Evolutionary conservation across 805 yeast genomes (phyloP).

Genomic region (Candida chauliodis): DNA sequence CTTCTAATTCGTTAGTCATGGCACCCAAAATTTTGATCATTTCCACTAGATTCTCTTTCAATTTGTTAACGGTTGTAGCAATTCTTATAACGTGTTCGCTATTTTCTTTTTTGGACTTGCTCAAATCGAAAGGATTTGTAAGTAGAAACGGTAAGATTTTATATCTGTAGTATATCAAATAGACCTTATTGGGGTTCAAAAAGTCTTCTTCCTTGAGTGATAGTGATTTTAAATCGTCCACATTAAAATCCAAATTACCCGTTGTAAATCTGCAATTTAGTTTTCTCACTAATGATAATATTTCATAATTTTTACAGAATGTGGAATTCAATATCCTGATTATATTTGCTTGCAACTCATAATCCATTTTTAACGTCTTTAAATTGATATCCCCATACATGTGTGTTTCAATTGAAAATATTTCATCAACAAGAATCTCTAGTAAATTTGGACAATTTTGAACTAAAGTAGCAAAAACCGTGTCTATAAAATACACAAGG

Average conservation of each 20-base stretch:
- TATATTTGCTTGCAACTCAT: slow-evolving; percentile 21
- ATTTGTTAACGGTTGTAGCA: background rate
- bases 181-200: slow-evolving; percentile 1
- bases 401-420: background rate
- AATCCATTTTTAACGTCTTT: slow-evolving; percentile 3
- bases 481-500: slow-evolving; percentile 15
- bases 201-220: background rate
- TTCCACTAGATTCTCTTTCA: slow-evolving; percentile 2
- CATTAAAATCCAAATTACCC: background rate
- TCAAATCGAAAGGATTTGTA: slow-evolving; percentile 1
- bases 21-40: slow-evolving; percentile 1
- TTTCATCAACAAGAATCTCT: background rate
- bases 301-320: slow-evolving; percentile 3
- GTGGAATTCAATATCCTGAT: slow-evolving; percentile 12
- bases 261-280: slow-evolving; percentile 1
- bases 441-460: background rate
- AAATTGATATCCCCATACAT: background rate
- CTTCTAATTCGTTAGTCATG: background rate
- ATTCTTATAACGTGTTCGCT: background rate
- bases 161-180: slow-evolving; percentile 4
- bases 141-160: slow-evolving; percentile 2
- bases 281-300: background rate
- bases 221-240: background rate
- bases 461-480: slow-evolving; percentile 13
- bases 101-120: slow-evolving; percentile 1